Base-by-base conservation (phyloP, 805 yeast species). In the Zygosaccharomyces siamensis region DNA sequence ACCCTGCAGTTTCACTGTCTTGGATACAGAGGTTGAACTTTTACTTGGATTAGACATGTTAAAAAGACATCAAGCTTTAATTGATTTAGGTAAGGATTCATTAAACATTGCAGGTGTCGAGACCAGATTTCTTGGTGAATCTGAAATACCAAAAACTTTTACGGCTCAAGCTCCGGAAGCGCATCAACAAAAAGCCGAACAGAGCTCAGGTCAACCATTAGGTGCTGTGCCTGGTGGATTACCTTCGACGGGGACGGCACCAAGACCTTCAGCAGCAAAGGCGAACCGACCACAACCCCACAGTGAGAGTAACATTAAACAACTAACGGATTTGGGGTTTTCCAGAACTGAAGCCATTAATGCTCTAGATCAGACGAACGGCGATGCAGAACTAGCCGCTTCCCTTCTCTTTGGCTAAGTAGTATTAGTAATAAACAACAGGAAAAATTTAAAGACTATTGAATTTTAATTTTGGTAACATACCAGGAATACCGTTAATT, bases 41-140 rank as follows among this genome's bases (percentile, higher is more conserved):
- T 70, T 93, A 36, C 74, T 93, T 28, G 99, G 99, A 0, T 72
- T 93, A 45, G 99, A 93, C 66, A 78, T 92, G 96, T 74, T 93
- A 59, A 83, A 84, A 67, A 81, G 96, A 55, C 92, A 89, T 65
- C 89, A 83, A 62, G 95, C 95, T 43, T 70, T 74, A 33, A 80
- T 93, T 45, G 96, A 93, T 64, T 73, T 93, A 56, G 76, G 76
- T 39, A 72, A 72, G 41, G 83, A 86, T 60, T 76, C 75, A 7
- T 73, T 93, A 47, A 73, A 77, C 2, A 79, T 92, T 47, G 93
- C 86, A n/a, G 83, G 80, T 47, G 80, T 81, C 24, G 84, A 82
- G 54, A 79, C 95, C 0, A 75, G 74, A 24, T 92, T 92, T 59
- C 71, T 92, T 51, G 71, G 79, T 12, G 97, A 89, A 55, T 67